Conservation (phyloP, 441 rosid genomes). For the Pelargonium australe region DNA sequence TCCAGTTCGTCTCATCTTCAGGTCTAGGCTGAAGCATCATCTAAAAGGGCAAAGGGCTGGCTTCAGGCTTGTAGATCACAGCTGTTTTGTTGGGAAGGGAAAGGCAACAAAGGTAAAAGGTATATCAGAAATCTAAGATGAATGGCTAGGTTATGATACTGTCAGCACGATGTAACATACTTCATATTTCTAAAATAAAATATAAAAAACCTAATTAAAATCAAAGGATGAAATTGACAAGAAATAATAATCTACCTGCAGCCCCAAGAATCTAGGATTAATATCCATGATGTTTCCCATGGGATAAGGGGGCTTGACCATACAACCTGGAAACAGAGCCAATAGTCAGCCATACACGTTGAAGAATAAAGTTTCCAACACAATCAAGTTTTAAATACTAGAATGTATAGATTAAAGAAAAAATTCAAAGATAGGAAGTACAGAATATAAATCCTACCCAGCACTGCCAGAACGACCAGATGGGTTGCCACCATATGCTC, state of each 20-base stretch:
- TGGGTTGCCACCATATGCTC: constrained; percentile 79
- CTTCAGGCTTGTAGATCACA: constrained; percentile 23
- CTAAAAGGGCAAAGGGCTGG: constrained; percentile 21
- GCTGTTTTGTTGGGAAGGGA: constrained; percentile 17
- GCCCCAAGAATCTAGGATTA: constrained; percentile 10
- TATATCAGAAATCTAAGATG: background rate
- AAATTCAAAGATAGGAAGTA: too few relatives aligned
- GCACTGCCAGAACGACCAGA: constrained; percentile 65
- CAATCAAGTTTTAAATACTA: too few relatives aligned
- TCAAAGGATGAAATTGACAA: background rate
- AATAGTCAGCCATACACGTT: constrained; percentile 15
- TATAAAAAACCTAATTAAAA: background rate
- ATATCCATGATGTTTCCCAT: constrained; percentile 25
- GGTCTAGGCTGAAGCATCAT: background rate
- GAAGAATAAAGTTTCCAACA: too few relatives aligned
- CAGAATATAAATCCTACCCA: constrained; percentile 63
- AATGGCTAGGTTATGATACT: background rate
- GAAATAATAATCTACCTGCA: constrained; percentile 9
- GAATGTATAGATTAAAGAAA: too few relatives aligned
- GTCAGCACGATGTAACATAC: constrained; percentile 9
- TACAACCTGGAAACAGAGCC: constrained; percentile 20
- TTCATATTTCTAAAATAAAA: constrained; percentile 6
- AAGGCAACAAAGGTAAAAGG: constrained; percentile 8
- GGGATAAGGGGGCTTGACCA: constrained; percentile 19
- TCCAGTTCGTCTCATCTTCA: constrained; percentile 7